Evolutionary conservation across 1,284 basidiomycete species (phyloP), one percentile per base, ranked within the genome.

Genomic region (Volvariella surrecta): DNA sequence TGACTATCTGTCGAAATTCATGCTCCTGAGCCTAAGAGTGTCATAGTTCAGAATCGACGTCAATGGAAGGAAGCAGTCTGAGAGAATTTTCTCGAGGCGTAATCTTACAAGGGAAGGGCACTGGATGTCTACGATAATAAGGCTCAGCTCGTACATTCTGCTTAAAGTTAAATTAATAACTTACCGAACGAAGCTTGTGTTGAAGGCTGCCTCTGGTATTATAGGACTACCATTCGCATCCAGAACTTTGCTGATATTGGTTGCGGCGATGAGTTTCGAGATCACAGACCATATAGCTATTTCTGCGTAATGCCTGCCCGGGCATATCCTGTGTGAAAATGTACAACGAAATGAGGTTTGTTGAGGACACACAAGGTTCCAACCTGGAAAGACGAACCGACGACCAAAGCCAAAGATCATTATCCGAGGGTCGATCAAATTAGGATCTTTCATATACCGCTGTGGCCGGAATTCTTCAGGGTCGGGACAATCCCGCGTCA

Each of bases 361-460:
- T 15, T 15, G 30, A 9, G 9, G 39, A 44, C n/a, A n/a, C 40
- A 46, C 21, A 39, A n/a, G 28, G 43, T 22, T 40, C 43, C 34
- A 24, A 43, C 35, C 21, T 39, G 11, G 8, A 32, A 40, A 16
- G 13, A 43, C 58, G 54, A 43, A 68, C 68, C 69, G 57, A 42
- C 69, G 59, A 30, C 69, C 69, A 52, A 70, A 71, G 7, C 69
- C 69, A 45, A 70, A 71, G 24, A 68, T 56, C 15, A 67, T 52
- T 21, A 62, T 60, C 35, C 59, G 55, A 24, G 69, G 67, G 52
- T 71, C 64, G 21, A 60, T 57, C 32, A 64, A 54, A 39, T 54
- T 49, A n/a, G 54, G 49, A 28, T 60, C 56, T 13, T 61, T 55
- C 30, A 64, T 46, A 47, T 66, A 64, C 43, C 69, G 58, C 35